Evolutionary conservation across 164 flowering plant genomes (phyloP).

Genomic region (Platanus orientalis): DNA sequence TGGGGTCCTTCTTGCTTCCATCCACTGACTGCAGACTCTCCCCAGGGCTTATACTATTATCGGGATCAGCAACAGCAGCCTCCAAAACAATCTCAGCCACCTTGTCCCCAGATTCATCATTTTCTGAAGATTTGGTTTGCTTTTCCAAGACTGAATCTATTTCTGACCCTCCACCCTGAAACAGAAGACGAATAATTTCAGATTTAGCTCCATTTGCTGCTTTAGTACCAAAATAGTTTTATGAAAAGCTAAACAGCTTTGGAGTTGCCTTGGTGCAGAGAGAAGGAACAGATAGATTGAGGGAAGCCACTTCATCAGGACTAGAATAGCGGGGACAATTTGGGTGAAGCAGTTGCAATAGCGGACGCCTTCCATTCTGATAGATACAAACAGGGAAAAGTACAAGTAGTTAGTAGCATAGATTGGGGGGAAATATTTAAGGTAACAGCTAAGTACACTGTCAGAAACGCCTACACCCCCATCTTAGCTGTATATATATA

Average conservation of each 20-base stretch:
- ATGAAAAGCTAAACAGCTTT: slow-evolving; percentile 2
- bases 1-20: slow-evolving; percentile 87
- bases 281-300: slow-evolving; percentile 63
- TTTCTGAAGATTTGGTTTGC: slow-evolving; percentile 20
- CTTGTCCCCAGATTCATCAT: slow-evolving; percentile 23
- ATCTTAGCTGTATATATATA: too few species aligned
- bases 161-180: slow-evolving; percentile 40
- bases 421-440: neutral
- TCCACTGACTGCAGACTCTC: slow-evolving; percentile 27
- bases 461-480: too few species aligned
- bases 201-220: neutral
- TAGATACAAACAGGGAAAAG: slow-evolving; percentile 10
- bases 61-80: slow-evolving; percentile 16
- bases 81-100: slow-evolving; percentile 21
- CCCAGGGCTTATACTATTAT: slow-evolving; percentile 15
- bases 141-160: slow-evolving; percentile 13
- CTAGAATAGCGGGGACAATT: slow-evolving; percentile 68
- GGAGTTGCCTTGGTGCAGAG: slow-evolving; percentile 45
- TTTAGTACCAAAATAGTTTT: neutral
- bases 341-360: slow-evolving; percentile 91
- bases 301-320: slow-evolving; percentile 61
- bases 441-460: too few species aligned
- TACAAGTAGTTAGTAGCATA: slow-evolving; percentile 1
- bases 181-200: slow-evolving; percentile 7
- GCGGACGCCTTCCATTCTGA: slow-evolving; percentile 72